Base-by-base conservation (phyloP, 2,329 filamentous ascomycete genomes). In the Fusarium tricinctum region DNA sequence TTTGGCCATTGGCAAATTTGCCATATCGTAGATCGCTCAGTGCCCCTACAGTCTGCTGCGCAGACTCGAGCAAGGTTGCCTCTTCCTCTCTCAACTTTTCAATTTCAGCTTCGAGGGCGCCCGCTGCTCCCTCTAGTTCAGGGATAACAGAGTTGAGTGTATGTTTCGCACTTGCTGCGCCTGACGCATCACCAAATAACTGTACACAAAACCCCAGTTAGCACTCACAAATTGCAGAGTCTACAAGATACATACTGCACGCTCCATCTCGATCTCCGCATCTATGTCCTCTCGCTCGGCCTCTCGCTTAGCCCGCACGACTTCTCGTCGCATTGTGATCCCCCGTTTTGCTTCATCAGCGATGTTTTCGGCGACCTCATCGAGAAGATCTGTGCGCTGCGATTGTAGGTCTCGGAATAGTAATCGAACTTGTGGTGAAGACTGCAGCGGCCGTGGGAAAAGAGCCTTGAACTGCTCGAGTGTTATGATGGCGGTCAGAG, bases 21-120 rank as follows among this genome's bases (percentile, higher is more conserved):
- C 94, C 93, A 74, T 96, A 95, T 45, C 92, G 89, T 56, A 97
- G 83, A 78, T 97, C 92, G 78, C 93, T 97, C 76, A 97, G 81
- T 47, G 87, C 88, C 32, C 91, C 91, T 17, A 96, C 86, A 0
- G 86, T 90, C 57, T 88, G 84, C 68, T 85, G 85, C 51, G 96
- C 85, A 13, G 88, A 86, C 6, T 85, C 82, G 8, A 91, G 78
- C 5, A 93, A 80, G 3, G 77, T 76, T 1, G 84, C 82, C 53
- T 91, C 88, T 69, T 95, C 90, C 33, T 85, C 81, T 70, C 92
- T 87, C 6, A 94, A 82, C 39, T 81, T 82, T 59, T 84, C 81
- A 56, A 95, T 88, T 74, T 96, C 91, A 20, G 83, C 83, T 73
- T 94, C 88, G 28, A 97, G 80, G 61, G 88, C 87, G 17, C 81